Evolutionary conservation across 129 eudicot species (phyloP).

Genomic region (Tagetes patula): DNA sequence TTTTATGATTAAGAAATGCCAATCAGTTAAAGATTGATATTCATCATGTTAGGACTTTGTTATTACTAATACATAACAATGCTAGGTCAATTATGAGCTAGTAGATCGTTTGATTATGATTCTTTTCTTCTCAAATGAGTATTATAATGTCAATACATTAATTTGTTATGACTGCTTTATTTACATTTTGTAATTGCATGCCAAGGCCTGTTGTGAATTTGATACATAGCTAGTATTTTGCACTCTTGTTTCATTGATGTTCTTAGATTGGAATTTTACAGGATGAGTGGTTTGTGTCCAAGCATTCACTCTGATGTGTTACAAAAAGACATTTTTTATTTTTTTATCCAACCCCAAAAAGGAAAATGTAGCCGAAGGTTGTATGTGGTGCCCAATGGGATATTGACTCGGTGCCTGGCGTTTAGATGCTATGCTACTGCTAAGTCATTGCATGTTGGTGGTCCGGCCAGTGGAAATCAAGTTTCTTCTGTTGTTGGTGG

Average conservation of each 20-base stretch:
- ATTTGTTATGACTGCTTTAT: neutral
- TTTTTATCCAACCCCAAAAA: slow-evolving; percentile 35
- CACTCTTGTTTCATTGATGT: slow-evolving; percentile 11
- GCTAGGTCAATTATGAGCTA: neutral
- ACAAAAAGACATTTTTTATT: slow-evolving; percentile 30
- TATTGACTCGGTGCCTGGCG: slow-evolving; percentile 24
- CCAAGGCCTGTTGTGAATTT: neutral
- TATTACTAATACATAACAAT: neutral
- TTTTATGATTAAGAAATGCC: neutral
- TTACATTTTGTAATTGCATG: neutral
- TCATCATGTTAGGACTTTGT: neutral
- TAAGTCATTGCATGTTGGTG: slow-evolving; percentile 43
- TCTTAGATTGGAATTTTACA: slow-evolving; percentile 21
- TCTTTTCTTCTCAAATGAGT: neutral
- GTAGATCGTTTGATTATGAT: neutral
- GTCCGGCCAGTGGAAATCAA: slow-evolving; percentile 25
- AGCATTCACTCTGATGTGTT: slow-evolving; percentile 39
- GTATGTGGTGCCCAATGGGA: slow-evolving; percentile 34
- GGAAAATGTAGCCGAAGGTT: slow-evolving; percentile 31
- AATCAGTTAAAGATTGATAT: neutral
- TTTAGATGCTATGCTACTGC: slow-evolving; percentile 40
- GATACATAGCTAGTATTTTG: neutral
- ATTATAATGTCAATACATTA: neutral
- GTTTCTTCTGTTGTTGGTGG: slow-evolving; percentile 29
- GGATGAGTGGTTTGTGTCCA: slow-evolving; percentile 47